Percentiles rank a stretch among this genome's conserved stretches.
These are phyloP conservation scores for Blastobotrys malaysiensis DNA, from an alignment of 1,139 yeast species.

Conservation along the genomic window DNA sequence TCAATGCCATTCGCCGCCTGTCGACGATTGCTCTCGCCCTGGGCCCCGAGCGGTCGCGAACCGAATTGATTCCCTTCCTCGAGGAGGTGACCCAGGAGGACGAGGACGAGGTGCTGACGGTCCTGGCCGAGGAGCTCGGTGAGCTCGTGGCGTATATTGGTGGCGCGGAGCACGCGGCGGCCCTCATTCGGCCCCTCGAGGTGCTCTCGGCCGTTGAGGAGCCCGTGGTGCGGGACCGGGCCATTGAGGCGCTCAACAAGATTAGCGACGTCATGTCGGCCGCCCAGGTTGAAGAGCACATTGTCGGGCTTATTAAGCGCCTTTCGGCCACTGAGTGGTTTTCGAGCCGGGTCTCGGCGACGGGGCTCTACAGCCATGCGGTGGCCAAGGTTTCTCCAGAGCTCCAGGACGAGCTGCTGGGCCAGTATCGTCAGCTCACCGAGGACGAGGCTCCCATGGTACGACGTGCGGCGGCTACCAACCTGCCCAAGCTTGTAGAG, in stretches of 20 bases:
- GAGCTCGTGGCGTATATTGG: constrained; percentile 84
- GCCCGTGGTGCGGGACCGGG: constrained; percentile 95
- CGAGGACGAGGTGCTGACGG: constrained; percentile 96
- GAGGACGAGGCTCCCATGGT: constrained; percentile 98
- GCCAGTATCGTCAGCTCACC: constrained; percentile 62
- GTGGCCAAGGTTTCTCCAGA: constrained; percentile 54
- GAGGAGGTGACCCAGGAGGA: constrained; percentile 93
- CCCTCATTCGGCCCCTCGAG: constrained; percentile 80
- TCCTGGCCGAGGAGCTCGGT: constrained; percentile 85
- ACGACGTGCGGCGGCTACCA: constrained; percentile 86
- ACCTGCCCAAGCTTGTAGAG: constrained; percentile 68
- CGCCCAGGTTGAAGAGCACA: constrained; percentile 60
- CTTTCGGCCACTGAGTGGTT: constrained; percentile 93
- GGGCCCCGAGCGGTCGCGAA: constrained; percentile 89
- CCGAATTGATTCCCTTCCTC: constrained; percentile 84
- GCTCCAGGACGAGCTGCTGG: constrained; percentile 46
- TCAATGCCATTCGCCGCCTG: constrained; percentile 90
- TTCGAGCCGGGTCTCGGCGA: constrained; percentile 84
- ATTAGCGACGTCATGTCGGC: constrained; percentile 62
- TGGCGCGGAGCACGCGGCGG: constrained; percentile 71
- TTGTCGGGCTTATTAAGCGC: constrained; percentile 70
- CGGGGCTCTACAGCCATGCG: constrained; percentile 78
- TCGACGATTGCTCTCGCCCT: constrained; percentile 93
- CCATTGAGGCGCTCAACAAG: constrained; percentile 75
- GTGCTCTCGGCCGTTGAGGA: constrained; percentile 91